Base-by-base conservation (phyloP, 305 asterid genomes). In the Stenogyne calaminthoides region DNA sequence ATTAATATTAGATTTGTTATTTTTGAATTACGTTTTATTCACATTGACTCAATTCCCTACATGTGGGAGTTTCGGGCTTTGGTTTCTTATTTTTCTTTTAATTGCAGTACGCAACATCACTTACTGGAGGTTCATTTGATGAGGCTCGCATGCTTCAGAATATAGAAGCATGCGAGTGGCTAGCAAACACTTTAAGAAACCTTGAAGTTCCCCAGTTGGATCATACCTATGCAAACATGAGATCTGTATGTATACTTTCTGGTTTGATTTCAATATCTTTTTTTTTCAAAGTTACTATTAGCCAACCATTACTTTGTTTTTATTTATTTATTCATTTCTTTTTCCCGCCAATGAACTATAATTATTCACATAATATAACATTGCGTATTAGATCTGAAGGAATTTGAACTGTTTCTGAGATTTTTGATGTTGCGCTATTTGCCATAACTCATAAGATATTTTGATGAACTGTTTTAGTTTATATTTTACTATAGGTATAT, bases 91-190 rank as follows among this genome's bases (percentile, higher is more conserved):
- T 20, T 61, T 64, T 66, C 47, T 69, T 78, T 74, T 71, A 75
- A 72, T 75, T 78, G 85, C 93, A 94, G 99, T 83, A 87, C 62
- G 94, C 99, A 42, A 65, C 95, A 63, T 84, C 87, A 76, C 84
- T 94, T 76, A 84, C 98, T 8, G 89, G 94, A 42, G 99, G 97
- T 76, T 90, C 97, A 70, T 94, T 94, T 88, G 99, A 91, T 51
- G 98, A 94, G 85, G 84, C 96, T 44, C 88, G 91, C 77, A 94
- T 94, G 97, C 91, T 88, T 84, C 93, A 91, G 80, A 91, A 92
- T 63, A 88, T 94, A 81, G 97, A 91, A 83, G 97, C 98, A 58
- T 94, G 97, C 68, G 98, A 94, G 78, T 94, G 98, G 98, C 86
- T 94, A 44, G 83, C 96, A 71, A 87, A 86, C 74, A 85, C 96